A percentile compares a stretch with the other conserved stretches of the same genome.
Evolutionary conservation across 2,329 filamentous ascomycete genomes (phyloP).

Genomic region (Dactylellina sp.): DNA sequence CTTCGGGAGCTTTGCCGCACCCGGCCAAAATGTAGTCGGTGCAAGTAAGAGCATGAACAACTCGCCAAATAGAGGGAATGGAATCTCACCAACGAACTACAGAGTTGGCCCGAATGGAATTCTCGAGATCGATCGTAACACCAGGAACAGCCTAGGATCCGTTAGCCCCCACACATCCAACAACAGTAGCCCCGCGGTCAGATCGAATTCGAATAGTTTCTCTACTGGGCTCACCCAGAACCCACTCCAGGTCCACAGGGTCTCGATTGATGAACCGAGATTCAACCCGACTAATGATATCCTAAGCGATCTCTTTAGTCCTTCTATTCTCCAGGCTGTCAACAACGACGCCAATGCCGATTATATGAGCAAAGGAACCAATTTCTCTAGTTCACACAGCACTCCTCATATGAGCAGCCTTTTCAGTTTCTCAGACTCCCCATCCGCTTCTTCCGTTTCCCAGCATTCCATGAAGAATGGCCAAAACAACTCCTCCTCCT

Average conservation of each 20-base stretch:
- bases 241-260: constrained; percentile 48
- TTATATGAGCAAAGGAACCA: constrained; percentile 63
- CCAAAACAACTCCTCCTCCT: constrained; percentile 59
- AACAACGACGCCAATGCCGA: constrained; percentile 64
- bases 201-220: constrained; percentile 63
- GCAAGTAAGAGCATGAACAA: constrained; percentile 33
- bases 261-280: constrained; percentile 52
- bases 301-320: constrained; percentile 70
- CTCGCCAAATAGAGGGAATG: constrained; percentile 40
- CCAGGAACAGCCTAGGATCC: constrained; percentile 33
- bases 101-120: constrained; percentile 48
- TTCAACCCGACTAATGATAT: constrained; percentile 53
- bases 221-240: constrained; percentile 59
- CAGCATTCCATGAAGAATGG: constrained; percentile 62
- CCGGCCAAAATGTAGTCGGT: constrained; percentile 42
- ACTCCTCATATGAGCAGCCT: constrained; percentile 60
- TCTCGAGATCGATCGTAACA: constrained; percentile 42
- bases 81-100: constrained; percentile 46
- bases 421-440: constrained; percentile 65
- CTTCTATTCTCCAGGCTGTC: constrained; percentile 67
- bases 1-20: constrained; percentile 76
- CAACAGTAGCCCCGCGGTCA: constrained; percentile 62
- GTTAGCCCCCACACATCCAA: constrained; percentile 44
- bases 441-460: constrained; percentile 68
- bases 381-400: constrained; percentile 63